Base-by-base conservation (phyloP, 441 rosid genomes). In the Hura crepitans region DNA sequence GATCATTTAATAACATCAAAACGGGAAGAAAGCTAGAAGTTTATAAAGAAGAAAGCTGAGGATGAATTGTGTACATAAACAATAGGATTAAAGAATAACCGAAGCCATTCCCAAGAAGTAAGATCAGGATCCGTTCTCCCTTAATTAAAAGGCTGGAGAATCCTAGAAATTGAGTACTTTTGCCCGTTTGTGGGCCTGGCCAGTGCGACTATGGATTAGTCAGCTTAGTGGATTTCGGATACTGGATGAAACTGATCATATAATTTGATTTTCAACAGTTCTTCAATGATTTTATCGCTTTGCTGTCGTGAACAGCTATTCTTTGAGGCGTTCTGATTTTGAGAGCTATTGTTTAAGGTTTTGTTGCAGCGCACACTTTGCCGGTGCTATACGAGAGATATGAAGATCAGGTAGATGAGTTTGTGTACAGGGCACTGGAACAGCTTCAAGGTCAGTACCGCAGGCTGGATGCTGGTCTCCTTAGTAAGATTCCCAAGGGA, bases 381-480 rank as follows among this genome's bases (percentile, higher is more conserved):
- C 99, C 99, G 2, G 97, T 89, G 57, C 78, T 95, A 55, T 92
- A 95, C 2, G 98, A 95, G 85, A 84, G 76, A 77, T 77, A 95
- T 17, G 98, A 95, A 75, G 85, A 92, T 39, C 77, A 87, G 75
- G 85, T 95, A 0, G 99, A 95, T 72, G 80, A 76, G 70, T 84
- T 95, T 12, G 71, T 84, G 56, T 75, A 77, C 81, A 79, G 78
- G 58, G 22, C 85, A 70, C 59, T 95, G 1, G 84, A 78, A 31
- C 95, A 87, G 85, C 77, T 92, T 61, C 93, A 84, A 51, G 75
- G 87, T 72, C 78, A 79, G 42, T 90, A 84, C 73, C 75, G 78
- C 20, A 92, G 87, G 80, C 45, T 95, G 54, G 93, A 88, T 66
- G 17, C 87, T 2, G 82, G 93, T 30, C 25, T 88, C 27, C 82